phyloP scores from a whole-genome alignment of 2,329 filamentous ascomycete species.

The Hansfordia pulvinata region DNA sequence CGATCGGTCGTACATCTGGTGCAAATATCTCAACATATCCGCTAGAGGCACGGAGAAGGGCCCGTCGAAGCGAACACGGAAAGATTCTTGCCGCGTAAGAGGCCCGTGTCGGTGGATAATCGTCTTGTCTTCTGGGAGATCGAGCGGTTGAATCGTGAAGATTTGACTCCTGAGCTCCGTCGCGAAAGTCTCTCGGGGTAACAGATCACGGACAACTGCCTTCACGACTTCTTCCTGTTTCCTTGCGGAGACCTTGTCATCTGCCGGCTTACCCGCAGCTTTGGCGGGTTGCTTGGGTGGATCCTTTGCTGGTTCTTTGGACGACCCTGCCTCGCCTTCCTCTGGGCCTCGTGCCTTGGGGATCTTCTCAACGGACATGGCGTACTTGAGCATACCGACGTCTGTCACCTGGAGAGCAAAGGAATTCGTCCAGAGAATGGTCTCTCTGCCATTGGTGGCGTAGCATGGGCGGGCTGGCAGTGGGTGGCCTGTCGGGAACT shows the following conservation, averaged over 20 bases:
- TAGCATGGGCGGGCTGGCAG: conserved; percentile 36
- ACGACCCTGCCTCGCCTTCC: conserved; percentile 9
- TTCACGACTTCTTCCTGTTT: conserved; percentile 29
- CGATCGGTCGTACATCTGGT: conserved; percentile 23
- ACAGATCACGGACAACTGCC: conserved; percentile 21
- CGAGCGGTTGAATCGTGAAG: conserved; percentile 22
- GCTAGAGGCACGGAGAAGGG: conserved; percentile 23
- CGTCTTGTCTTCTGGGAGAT: conserved; percentile 18
- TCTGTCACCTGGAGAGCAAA: conserved; percentile 28
- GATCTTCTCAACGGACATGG: conserved; percentile 8
- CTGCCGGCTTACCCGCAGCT: too few relatives aligned
- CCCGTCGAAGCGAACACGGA: conserved; percentile 26
- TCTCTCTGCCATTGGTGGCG: conserved; percentile 25
- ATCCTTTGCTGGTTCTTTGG: too few relatives aligned
- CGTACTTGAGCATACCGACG: conserved; percentile 29
- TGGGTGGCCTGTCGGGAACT: conserved; percentile 4
- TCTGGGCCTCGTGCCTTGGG: conserved; percentile 2
- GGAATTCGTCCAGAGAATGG: conserved; percentile 41
- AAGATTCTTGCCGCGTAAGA: conserved; percentile 18
- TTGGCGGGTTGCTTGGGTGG: conserved; percentile 1
- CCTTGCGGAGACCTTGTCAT: conserved; percentile 26
- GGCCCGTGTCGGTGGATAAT: conserved; percentile 22
- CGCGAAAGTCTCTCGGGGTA: conserved; percentile 19
- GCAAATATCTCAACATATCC: conserved; percentile 28
- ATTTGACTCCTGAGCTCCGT: conserved; percentile 39